These are phyloP conservation scores for Alternaria brassicae DNA, from an alignment of 2,329 filamentous ascomycete species.

Conservation along the genomic window DNA sequence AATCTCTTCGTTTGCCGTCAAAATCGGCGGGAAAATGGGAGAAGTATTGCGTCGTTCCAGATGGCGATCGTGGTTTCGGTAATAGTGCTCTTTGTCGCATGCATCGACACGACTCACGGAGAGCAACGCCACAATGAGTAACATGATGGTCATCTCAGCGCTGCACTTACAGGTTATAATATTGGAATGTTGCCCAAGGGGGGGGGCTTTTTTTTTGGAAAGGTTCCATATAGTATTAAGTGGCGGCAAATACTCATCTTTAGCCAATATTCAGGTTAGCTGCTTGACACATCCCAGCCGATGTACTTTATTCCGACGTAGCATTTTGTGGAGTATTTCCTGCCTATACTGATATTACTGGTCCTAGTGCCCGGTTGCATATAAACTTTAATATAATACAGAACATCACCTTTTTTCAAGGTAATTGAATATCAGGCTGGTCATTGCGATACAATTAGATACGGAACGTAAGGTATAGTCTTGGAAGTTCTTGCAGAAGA, in stretches of 20 bases:
- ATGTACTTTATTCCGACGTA: neutral
- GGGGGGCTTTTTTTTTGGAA: no score
- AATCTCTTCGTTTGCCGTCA: constrained; percentile 46
- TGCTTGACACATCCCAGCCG: neutral
- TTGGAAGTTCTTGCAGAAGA: neutral
- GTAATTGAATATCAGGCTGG: neutral
- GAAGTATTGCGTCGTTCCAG: constrained; percentile 31
- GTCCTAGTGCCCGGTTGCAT: neutral
- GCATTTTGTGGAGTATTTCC: neutral
- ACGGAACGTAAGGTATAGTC: neutral
- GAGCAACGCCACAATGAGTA: neutral
- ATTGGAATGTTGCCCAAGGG: neutral
- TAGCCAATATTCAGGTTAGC: neutral
- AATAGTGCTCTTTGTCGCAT: constrained; percentile 8
- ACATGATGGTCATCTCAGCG: neutral
- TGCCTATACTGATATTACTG: neutral
- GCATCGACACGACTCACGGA: neutral
- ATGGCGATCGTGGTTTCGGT: constrained; percentile 23
- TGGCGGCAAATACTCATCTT: neutral
- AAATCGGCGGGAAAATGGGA: constrained; percentile 37
- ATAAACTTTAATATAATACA: neutral
- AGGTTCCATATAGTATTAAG: neutral
- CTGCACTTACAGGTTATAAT: neutral
- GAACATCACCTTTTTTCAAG: neutral
- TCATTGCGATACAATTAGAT: neutral